These are phyloP conservation scores for Nemophila menziesii DNA, from an alignment of 257 asterid genomes.

Conservation along the genomic window DNA sequence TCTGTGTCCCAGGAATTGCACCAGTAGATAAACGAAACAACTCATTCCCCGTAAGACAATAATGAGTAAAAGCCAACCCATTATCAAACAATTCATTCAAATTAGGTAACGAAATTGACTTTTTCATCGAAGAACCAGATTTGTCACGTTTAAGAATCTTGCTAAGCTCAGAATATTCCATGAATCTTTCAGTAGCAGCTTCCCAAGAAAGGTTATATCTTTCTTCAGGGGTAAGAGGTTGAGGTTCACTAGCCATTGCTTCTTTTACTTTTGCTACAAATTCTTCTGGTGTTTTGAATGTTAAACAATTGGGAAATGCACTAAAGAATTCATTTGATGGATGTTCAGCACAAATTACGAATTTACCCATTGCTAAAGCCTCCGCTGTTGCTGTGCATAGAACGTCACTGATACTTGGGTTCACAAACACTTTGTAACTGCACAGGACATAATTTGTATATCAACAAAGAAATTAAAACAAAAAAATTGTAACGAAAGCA, in stretches of 20 bases:
- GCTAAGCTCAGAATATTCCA: conserved; percentile 74
- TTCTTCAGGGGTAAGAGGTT: conserved; percentile 77
- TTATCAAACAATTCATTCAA: conserved; percentile 64
- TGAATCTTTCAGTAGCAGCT: conserved; percentile 92
- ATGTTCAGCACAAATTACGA: conserved; percentile 93
- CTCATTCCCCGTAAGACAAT: conserved; percentile 86
- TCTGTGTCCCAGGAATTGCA: conserved; percentile 72
- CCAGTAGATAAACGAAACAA: conserved; percentile 79
- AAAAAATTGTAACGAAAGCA: too few relatives aligned
- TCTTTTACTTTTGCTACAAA: conserved; percentile 76
- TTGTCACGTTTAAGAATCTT: conserved; percentile 32
- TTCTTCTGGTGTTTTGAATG: conserved; percentile 80
- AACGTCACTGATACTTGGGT: conserved; percentile 95
- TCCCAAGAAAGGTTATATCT: conserved; percentile 86
- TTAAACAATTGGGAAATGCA: conserved; percentile 84
- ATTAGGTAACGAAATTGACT: conserved; percentile 59
- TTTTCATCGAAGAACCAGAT: conserved; percentile 19
- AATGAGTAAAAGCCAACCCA: conserved; percentile 79
- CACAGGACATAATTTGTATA: conserved; percentile 10
- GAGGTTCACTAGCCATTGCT: conserved; percentile 89
- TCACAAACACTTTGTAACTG: conserved; percentile 93
- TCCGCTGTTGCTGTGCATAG: conserved; percentile 99
- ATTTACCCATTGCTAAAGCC: conserved; percentile 99
- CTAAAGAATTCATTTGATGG: conserved; percentile 95
- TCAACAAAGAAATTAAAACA: conserved; percentile 9